Conservation (phyloP, 345 rosid genomes). For the Atalantia buxifolia region DNA sequence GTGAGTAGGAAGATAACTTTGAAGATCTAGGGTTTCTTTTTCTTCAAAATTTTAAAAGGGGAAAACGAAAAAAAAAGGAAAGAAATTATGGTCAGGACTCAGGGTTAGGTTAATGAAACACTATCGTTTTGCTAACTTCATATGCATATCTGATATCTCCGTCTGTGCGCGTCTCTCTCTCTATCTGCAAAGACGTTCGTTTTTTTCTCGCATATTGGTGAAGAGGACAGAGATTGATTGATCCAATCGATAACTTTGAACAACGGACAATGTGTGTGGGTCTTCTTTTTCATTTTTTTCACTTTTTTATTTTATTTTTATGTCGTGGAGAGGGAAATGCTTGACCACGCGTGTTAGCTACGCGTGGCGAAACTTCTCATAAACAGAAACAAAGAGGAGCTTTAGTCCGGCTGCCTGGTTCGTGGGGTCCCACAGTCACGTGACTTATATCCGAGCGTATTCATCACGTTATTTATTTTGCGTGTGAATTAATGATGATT, state of each 20-base stretch:
- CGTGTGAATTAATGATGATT: neutral
- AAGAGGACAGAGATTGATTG: neutral
- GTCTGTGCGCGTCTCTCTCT: neutral
- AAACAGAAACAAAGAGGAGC: neutral
- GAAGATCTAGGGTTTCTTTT: constrained; percentile 26
- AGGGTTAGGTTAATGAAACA: constrained; percentile 19
- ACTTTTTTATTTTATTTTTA: neutral
- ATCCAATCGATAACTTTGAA: constrained; percentile 19
- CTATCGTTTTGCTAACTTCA: neutral
- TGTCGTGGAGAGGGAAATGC: neutral
- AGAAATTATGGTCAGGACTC: neutral
- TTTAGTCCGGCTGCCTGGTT: neutral
- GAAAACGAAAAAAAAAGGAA: neutral
- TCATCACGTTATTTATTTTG: constrained; percentile 8
- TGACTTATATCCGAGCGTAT: constrained; percentile 10
- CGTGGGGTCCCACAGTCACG: neutral
- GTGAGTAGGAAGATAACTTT: constrained; percentile 1
- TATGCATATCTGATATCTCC: neutral
- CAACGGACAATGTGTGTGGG: constrained; percentile 7
- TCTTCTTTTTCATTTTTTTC: neutral
- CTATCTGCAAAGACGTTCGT: constrained; percentile 6
- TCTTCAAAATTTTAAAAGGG: neutral
- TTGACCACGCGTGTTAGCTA: constrained; percentile 7
- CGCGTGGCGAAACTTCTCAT: constrained; percentile 4
- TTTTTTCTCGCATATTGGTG: neutral